Percentiles rank a stretch among this genome's conserved stretches.
These are phyloP conservation scores for Xanthoconium stramineum DNA, from an alignment of 768 basidiomycete species.

Conservation along the genomic window DNA sequence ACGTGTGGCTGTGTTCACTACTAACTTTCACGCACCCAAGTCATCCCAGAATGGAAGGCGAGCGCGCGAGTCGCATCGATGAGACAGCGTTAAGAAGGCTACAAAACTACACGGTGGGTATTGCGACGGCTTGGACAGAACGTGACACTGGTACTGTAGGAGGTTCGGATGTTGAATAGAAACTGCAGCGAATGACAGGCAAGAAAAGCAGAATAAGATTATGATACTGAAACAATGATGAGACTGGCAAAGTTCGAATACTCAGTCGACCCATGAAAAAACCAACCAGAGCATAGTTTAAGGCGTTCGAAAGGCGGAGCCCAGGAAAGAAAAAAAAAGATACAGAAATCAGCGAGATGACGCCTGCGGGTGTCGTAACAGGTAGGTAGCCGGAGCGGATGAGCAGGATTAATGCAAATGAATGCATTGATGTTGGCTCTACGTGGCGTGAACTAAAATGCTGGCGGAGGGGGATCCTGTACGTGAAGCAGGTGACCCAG, in stretches of 20 bases:
- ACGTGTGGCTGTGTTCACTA: slow-evolving; percentile 16
- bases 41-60: not conserved
- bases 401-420: slow-evolving; percentile 18
- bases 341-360: slow-evolving; percentile 15
- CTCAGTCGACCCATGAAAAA: slow-evolving; percentile 20
- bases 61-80: not conserved
- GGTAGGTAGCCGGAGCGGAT: not conserved
- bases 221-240: slow-evolving; percentile 28
- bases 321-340: slow-evolving; percentile 10
- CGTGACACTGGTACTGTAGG: slow-evolving; percentile 32
- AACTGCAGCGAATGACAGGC: slow-evolving; percentile 16
- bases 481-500: slow-evolving; percentile 6
- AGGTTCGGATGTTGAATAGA: slow-evolving; percentile 16
- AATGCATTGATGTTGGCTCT: slow-evolving; percentile 19
- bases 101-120: slow-evolving; percentile 38
- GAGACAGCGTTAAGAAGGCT: slow-evolving; percentile 16
- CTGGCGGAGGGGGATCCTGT: slow-evolving; percentile 6
- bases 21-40: not conserved
- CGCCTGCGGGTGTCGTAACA: not conserved
- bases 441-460: slow-evolving; percentile 22
- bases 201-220: slow-evolving; percentile 27
- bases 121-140: slow-evolving; percentile 27
- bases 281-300: slow-evolving; percentile 21
- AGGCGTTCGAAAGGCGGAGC: slow-evolving; percentile 15
- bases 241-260: slow-evolving; percentile 25